phyloP scores from a whole-genome alignment of 2,329 filamentous ascomycete genomes.

The Apiospora arundinis region DNA sequence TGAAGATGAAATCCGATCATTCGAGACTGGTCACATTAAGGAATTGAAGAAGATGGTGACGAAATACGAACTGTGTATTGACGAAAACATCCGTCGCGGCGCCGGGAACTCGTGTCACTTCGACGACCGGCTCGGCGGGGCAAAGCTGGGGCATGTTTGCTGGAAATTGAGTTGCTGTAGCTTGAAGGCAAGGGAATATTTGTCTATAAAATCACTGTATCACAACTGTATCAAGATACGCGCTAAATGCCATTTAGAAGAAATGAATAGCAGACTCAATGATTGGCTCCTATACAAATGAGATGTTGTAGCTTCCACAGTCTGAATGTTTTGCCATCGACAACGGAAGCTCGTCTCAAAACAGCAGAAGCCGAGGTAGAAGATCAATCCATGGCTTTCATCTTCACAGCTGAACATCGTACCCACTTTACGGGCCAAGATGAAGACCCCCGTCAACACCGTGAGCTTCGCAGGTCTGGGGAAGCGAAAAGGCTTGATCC shows the following conservation, averaged over 20 bases:
- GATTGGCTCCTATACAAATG: neutral
- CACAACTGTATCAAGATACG: neutral
- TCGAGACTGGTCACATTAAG: too few species aligned
- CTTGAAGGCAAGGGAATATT: neutral
- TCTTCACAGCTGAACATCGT: neutral
- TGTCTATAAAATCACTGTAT: neutral
- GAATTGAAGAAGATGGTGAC: too few species aligned
- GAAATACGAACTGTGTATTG: neutral
- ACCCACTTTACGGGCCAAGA: neutral
- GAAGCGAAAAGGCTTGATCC: neutral
- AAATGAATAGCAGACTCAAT: neutral
- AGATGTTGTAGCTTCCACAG: neutral
- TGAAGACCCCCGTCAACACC: neutral
- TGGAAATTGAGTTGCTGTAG: neutral
- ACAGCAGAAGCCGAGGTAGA: neutral
- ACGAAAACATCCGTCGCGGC: neutral
- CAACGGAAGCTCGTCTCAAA: neutral
- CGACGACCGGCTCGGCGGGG: slow-evolving; percentile 14
- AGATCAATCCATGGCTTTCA: neutral
- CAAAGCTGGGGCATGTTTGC: slow-evolving; percentile 7
- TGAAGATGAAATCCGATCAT: neutral
- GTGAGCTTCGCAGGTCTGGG: too few species aligned
- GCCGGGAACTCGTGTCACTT: neutral
- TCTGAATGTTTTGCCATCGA: too few species aligned
- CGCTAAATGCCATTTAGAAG: neutral